Evolutionary conservation across 805 yeast genomes (phyloP), one percentile per base, ranked within the genome.

Genomic region (Diddensiella caesifluorescens): DNA sequence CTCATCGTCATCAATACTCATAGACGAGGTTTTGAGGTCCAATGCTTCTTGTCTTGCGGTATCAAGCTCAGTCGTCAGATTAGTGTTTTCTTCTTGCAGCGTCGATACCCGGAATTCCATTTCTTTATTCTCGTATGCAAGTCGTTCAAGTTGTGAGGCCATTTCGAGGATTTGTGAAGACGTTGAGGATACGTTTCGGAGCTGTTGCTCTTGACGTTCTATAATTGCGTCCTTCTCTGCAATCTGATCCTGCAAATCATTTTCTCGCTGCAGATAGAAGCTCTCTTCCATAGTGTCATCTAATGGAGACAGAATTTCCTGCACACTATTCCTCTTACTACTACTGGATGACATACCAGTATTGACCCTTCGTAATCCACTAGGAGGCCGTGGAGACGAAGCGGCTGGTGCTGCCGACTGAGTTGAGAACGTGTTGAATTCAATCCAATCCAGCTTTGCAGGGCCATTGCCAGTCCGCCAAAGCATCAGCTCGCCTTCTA

Each of bases 401-500:
- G 45, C 35, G 18, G 22, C 15, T 13, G 33, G 30, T 21, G 26
- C 30, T 18, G 22, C 38, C 5, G 36, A n/a, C 10, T 15, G 29
- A 19, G 41, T 35, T 3, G 45, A 40, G 10, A 36, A 20, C 4
- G 42, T 35, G 7, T 16, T 20, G 9, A 42, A 33, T 3, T 42
- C 46, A 3, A 53, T 54, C 62, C 67, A 61, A 10, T 45, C 47
- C 4, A 47, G 40, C 15, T 52, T 39, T 3, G 62, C 49, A 2
- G 58, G 60, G 1, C 44, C 38, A 4, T 47, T 52, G 16, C 72
- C 70, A 13, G 47, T 34, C 40, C 71, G 48, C 70, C 71, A 65
- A 27, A 41, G 48, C 3, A 47, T 40, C 18, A 73, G 50, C 47
- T 73, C 77, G 9, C 45, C 44, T 51, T 74, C 76, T 30, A 76